Percentiles rank a stretch among this genome's conserved stretches.
Conservation (phyloP, 306 rosid genomes). For the Cyclanthera cordifolia region DNA sequence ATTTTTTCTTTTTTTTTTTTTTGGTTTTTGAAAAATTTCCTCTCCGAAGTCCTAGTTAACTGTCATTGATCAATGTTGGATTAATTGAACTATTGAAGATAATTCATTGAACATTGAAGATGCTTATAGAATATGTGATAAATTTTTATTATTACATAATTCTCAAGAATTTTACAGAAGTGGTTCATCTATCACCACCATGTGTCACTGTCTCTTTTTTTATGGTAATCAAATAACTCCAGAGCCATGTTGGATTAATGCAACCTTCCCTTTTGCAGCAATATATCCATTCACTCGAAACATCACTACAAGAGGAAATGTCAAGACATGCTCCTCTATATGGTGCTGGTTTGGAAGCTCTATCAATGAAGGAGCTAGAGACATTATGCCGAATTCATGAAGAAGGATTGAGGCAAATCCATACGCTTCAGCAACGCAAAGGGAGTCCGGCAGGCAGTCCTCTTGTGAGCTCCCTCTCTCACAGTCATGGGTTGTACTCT, state of each 20-base stretch:
- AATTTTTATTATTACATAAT: neutral
- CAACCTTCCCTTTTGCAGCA: conserved; percentile 49
- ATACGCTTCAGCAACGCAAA: conserved; percentile 74
- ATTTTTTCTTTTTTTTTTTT: too few relatives aligned
- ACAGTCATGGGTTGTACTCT: conserved; percentile 65
- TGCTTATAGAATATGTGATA: neutral
- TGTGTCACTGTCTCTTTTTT: too few relatives aligned
- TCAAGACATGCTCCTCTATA: conserved; percentile 90
- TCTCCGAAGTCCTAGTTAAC: neutral
- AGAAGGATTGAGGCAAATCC: conserved; percentile 95
- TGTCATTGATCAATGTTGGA: too few relatives aligned
- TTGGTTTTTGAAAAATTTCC: too few relatives aligned
- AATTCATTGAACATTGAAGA: neutral
- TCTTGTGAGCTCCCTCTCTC: conserved; percentile 55
- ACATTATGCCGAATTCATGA: conserved; percentile 83
- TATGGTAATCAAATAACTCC: too few relatives aligned
- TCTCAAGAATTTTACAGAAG: neutral
- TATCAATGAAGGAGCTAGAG: conserved; percentile 89
- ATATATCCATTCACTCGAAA: conserved; percentile 83
- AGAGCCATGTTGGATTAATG: conserved; percentile 25
- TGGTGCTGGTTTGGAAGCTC: conserved; percentile 91
- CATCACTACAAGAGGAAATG: conserved; percentile 94
- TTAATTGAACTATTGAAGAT: too few relatives aligned
- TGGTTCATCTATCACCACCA: neutral
- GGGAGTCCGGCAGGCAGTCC: conserved; percentile 72